A percentile compares a stretch with the other conserved stretches of the same genome.
phyloP scores from a whole-genome alignment of 2,329 filamentous ascomycete species.

The Helicocarpus griseus region DNA sequence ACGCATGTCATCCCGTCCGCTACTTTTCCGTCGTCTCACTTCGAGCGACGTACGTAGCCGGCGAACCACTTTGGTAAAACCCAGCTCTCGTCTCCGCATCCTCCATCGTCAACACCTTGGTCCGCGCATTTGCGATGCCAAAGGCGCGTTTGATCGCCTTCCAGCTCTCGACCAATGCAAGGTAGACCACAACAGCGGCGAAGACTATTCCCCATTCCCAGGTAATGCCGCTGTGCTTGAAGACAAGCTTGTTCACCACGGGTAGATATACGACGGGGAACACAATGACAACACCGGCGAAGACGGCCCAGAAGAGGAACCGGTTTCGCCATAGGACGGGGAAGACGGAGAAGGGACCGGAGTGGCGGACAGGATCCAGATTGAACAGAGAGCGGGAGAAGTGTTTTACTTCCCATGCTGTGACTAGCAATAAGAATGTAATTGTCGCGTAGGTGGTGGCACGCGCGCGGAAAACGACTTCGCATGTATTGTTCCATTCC shows the following conservation, averaged over 20 bases:
- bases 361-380: constrained; percentile 43
- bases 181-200: constrained; percentile 49
- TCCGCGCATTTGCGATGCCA: constrained; percentile 25
- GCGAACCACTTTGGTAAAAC: constrained; percentile 11
- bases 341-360: constrained; percentile 55
- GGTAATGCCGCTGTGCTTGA: constrained; percentile 54
- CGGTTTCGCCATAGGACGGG: constrained; percentile 59
- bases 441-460: constrained; percentile 65
- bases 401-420: constrained; percentile 70
- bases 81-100: constrained; percentile 26
- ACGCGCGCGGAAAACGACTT: constrained; percentile 55
- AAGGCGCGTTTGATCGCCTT: constrained; percentile 52
- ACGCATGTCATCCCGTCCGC: neutral
- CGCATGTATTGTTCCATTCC: constrained; percentile 38
- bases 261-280: constrained; percentile 59
- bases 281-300: constrained; percentile 44
- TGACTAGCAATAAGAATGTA: constrained; percentile 64
- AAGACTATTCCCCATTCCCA: constrained; percentile 65
- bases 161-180: constrained; percentile 53
- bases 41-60: constrained; percentile 7
- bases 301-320: constrained; percentile 58
- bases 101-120: constrained; percentile 20
- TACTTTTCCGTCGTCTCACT: constrained; percentile 10
- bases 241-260: constrained; percentile 52
- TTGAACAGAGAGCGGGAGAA: constrained; percentile 65